Base-by-base conservation (phyloP, 2,329 filamentous ascomycete species). In the Rugonectria rugulosa region DNA sequence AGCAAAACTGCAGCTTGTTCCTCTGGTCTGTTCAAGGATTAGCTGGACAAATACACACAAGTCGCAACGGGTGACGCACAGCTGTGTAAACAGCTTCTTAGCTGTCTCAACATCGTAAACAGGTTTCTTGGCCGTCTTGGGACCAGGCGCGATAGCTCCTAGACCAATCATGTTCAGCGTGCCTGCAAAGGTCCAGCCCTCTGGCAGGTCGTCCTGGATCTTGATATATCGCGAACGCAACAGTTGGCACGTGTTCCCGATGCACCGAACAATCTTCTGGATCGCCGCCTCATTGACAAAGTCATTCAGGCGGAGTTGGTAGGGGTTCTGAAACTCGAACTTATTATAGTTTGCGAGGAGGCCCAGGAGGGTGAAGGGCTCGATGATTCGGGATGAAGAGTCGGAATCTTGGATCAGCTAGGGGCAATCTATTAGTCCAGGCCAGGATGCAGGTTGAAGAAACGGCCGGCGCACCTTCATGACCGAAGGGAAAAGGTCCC, bases 301-400 rank as follows among this genome's bases (percentile, higher is more conserved):
- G 72, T 98, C 93, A 66, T 94, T 92, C 14, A 99, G 82, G 23
- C 94, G 90, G 60, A 96, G 79, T 67, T 95, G 89, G 68, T 99
- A 99, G 1, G 94, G 94, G 66, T 99, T 99, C 71, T 97, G 93
- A 53, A 96, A 94, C 74, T 99, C 95, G 69, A 99, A 99, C 73
- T 98, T 99, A 82, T 99, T 98, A 82, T 98, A 98, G 76, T 98
- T 99, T 62, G 91, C 90, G 48, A 99, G 79, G 4, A 98, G 81
- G 11, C 94, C 94, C 17, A 97, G 81, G 9, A 98, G 83, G 12
- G 89, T 85, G 63, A 97, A 92, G 0, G 94, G 89, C 55, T 90
- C 85, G 37, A 91, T 83, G 54, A 85, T 85, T 67, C 82, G 81
- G 15, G 80, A 77, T 27, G 84, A 79, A 20, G 82, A 81, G 57